A percentile compares a stretch with the other conserved stretches of the same genome.
phyloP scores from a whole-genome alignment of 495 filamentous ascomycete genomes.

The Lepraria neglecta region DNA sequence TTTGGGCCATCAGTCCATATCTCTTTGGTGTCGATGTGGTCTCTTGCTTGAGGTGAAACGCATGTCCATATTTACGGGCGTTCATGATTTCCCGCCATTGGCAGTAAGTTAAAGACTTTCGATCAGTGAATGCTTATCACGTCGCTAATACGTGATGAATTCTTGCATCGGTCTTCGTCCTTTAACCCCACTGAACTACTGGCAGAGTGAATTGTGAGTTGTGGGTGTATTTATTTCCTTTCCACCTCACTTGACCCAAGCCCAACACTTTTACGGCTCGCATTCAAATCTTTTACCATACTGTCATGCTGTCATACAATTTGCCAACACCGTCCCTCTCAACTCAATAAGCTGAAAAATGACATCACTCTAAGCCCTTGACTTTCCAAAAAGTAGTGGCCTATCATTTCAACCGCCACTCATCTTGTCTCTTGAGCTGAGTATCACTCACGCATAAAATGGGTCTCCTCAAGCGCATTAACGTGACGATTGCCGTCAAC shows the following conservation, averaged over 20 bases:
- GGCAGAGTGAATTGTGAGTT: too few relatives aligned
- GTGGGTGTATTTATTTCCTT: too few relatives aligned
- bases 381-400: background rate
- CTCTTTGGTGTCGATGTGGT: background rate
- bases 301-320: too few relatives aligned
- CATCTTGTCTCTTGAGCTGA: background rate
- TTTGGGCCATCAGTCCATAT: background rate
- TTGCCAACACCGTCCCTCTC: too few relatives aligned
- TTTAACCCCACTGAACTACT: too few relatives aligned
- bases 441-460: background rate
- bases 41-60: background rate
- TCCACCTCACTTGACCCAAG: too few relatives aligned
- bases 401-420: background rate
- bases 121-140: background rate
- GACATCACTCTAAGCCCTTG: too few relatives aligned
- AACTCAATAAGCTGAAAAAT: too few relatives aligned
- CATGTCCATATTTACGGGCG: background rate
- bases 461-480: constrained; percentile 4
- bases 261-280: too few relatives aligned
- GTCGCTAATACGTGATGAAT: too few relatives aligned
- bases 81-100: background rate
- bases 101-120: background rate
- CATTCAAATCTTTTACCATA: too few relatives aligned
- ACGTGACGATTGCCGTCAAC: constrained; percentile 5
- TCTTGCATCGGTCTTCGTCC: too few relatives aligned